Evolutionary conservation across 2,329 filamentous ascomycete genomes (phyloP), one percentile per base, ranked within the genome.

Genomic region (Blastomyces silverae): DNA sequence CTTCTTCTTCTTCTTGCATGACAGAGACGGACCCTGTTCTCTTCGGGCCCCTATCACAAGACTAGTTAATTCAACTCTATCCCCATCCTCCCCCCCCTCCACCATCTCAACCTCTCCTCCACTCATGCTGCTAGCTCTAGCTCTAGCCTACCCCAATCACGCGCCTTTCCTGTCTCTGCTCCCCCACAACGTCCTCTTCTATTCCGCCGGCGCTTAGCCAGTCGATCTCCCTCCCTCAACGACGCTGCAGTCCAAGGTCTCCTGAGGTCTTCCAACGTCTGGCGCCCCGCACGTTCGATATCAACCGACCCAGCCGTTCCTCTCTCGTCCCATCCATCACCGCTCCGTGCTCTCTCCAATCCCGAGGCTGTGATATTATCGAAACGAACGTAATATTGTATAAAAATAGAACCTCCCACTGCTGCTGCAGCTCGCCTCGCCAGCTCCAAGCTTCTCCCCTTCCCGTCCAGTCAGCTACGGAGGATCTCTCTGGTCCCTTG

Each of bases 401-500:
- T 42, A 58, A 22, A 58, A 44, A 58, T 25, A 42, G n/a, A 28
- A 39, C 25, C 25, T 25, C 6, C 37, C n/a, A 39, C 56, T 28
- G 22, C 50, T 5, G 22, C 55, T 42, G 20, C 34, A 34, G 17
- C n/a, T 39, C n/a, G 55, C 34, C 34, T 52, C 22, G n/a, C 48
- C 48, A 15, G 10, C 13, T 39, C 22, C n/a, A 58, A 39, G 37
- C 56, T 58, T 25, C 37, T 44, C 37, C 20, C 22, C n/a, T 44
- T 25, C n/a, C 56, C 37, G n/a, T 7, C 56, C 22, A 46, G 44
- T 31, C 42, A 61, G 42, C 44, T 48, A 48, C 62, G 39, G 55
- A 63, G 62, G 62, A 37, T 63, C 31, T 17, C 3, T 56, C 39
- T 56, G 50, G 52, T 63, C 52, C 52, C 55, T 37, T 44, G 52